Conservation (phyloP, 805 yeast species). For the Zygotorulaspora florentina region DNA sequence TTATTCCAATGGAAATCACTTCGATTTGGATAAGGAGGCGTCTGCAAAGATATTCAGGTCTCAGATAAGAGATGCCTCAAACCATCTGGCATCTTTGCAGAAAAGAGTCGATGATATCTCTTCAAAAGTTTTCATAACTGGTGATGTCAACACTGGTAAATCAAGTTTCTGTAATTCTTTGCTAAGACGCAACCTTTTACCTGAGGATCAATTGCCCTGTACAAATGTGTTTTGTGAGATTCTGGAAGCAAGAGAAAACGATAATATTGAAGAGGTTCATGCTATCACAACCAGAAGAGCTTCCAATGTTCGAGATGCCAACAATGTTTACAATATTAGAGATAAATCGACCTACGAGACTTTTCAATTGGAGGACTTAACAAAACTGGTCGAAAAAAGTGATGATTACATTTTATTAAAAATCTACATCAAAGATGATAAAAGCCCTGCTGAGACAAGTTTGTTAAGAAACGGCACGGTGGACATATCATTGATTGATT, state of each 20-base stretch:
- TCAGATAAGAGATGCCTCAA: constrained; percentile 58
- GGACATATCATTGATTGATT: constrained; percentile 89
- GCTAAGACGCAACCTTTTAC: constrained; percentile 68
- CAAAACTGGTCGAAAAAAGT: constrained; percentile 66
- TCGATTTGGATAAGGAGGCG: constrained; percentile 61
- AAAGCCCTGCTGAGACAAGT: constrained; percentile 58
- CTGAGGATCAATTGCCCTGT: constrained; percentile 97
- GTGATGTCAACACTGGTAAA: constrained; percentile 95
- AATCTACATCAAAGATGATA: constrained; percentile 71
- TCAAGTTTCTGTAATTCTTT: constrained; percentile 93
- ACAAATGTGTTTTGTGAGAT: constrained; percentile 96
- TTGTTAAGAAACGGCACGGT: constrained; percentile 84
- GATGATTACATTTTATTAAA: constrained; percentile 70
- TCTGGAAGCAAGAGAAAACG: constrained; percentile 72
- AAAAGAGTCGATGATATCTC: constrained; percentile 87
- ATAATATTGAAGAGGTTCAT: constrained; percentile 83
- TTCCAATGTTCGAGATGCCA: constrained; percentile 25
- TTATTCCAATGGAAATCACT: constrained; percentile 35
- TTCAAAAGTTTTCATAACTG: constrained; percentile 93
- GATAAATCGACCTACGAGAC: constrained; percentile 65
- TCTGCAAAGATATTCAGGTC: constrained; percentile 65
- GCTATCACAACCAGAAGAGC: constrained; percentile 62
- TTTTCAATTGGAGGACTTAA: constrained; percentile 51
- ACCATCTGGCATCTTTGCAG: constrained; percentile 65
- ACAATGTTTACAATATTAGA: constrained; percentile 33